Percentiles rank a stretch among this genome's conserved stretches.
These are phyloP conservation scores for Marchantia polymorpha DNA, from an alignment of 225 moss, liverwort and hornwort genomes.

Conservation along the genomic window DNA sequence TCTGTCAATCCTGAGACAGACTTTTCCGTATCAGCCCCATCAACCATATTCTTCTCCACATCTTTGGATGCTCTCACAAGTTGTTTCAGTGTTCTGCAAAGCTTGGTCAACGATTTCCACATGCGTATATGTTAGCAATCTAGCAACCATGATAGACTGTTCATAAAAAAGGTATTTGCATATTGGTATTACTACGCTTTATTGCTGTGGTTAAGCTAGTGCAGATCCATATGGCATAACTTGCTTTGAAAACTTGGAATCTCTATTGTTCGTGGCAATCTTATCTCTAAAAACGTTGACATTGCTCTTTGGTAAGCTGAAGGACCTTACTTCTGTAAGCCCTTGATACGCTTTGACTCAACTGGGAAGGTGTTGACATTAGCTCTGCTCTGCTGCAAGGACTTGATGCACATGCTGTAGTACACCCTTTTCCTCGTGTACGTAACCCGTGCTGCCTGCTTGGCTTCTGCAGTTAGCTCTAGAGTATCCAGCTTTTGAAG, in stretches of 20 bases:
- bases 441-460: conserved; percentile 72
- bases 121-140: background rate
- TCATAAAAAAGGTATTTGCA: too few species aligned
- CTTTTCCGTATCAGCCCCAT: conserved; percentile 41
- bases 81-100: conserved; percentile 60
- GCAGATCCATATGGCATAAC: too few species aligned
- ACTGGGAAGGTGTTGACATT: conserved; percentile 42
- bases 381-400: conserved; percentile 70
- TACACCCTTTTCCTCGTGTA: conserved; percentile 98
- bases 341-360: conserved; percentile 58
- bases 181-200: background rate
- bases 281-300: background rate
- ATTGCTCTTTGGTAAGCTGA: background rate
- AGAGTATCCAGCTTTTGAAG: conserved; percentile 75
- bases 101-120: background rate
- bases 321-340: conserved; percentile 62
- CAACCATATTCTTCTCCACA: conserved; percentile 59
- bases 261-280: conserved; percentile 1
- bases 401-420: conserved; percentile 96
- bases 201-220: too few species aligned
- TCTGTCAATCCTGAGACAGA: conserved; percentile 25
- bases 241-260: background rate
- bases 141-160: background rate
- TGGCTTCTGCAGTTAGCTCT: conserved; percentile 72
- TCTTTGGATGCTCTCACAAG: conserved; percentile 62